Conservation (phyloP, 176 grass and related monocot genomes). For the barley (Hordeum vulgare) region MorexV3_pseudomolecules_assembly NC_058519.1:476753957-476754456, state of each 20-base stretch:
- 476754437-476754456: background rate
- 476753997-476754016: constrained; percentile 77
- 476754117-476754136: background rate
- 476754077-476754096: background rate
- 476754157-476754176: constrained; percentile 4
- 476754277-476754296: background rate
- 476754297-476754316: background rate
- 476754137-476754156: background rate
- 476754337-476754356: background rate
- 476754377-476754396: background rate
- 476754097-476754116: background rate
- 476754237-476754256: background rate
- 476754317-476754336: background rate
- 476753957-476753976: constrained; percentile 65
- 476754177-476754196: background rate
- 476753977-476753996: constrained; percentile 61
- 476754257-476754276: background rate
- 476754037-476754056: constrained; percentile 50
- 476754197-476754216: background rate
- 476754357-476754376: background rate
- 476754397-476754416: background rate
- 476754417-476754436: background rate
- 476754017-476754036: constrained; percentile 81
- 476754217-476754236: background rate
- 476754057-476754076: constrained; percentile 34